Percentiles rank a stretch among this genome's conserved stretches.
phyloP scores from a whole-genome alignment of 805 yeast species.

The Saccharomycopsis sp. region DNA sequence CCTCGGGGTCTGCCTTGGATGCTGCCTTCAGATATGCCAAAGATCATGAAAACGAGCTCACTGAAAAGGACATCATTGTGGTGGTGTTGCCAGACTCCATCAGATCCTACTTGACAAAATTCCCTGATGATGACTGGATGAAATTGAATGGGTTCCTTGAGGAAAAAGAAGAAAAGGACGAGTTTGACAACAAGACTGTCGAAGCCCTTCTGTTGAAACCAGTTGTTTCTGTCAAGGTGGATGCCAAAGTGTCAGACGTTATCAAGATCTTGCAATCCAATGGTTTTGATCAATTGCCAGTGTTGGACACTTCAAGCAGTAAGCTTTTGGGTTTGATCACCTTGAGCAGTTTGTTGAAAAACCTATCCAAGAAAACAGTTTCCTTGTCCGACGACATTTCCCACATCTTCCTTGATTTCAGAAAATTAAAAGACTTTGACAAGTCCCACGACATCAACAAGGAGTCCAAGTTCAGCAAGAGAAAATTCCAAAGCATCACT shows the following conservation, averaged over 20 bases:
- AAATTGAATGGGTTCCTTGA: conserved; percentile 65
- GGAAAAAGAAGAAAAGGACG: conserved; percentile 31
- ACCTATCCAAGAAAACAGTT: conserved; percentile 52
- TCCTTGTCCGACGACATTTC: conserved; percentile 47
- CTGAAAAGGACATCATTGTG: conserved; percentile 67
- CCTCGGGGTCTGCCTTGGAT: conserved; percentile 75
- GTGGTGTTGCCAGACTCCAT: conserved; percentile 81
- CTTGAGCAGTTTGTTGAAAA: conserved; percentile 59
- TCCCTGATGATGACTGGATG: conserved; percentile 90
- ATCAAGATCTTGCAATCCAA: conserved; percentile 62
- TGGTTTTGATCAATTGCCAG: conserved; percentile 83
- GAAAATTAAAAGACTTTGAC: conserved; percentile 54
- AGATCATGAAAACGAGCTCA: conserved; percentile 47
- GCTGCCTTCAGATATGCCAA: conserved; percentile 66
- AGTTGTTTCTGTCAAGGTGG: conserved; percentile 60
- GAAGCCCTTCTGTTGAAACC: conserved; percentile 67
- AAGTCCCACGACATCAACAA: conserved; percentile 55
- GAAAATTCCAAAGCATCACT: conserved; percentile 59
- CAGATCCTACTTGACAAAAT: conserved; percentile 78
- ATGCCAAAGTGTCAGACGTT: conserved; percentile 53
- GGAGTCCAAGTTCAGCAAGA: conserved; percentile 38
- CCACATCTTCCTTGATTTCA: conserved; percentile 63
- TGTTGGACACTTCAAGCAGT: conserved; percentile 42
- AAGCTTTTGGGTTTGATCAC: conserved; percentile 71
- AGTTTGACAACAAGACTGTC: conserved; percentile 42